Percentiles rank a stretch among this genome's conserved stretches.
Conservation (phyloP, 768 basidiomycete species). For the Mrakia blollopis region DNA sequence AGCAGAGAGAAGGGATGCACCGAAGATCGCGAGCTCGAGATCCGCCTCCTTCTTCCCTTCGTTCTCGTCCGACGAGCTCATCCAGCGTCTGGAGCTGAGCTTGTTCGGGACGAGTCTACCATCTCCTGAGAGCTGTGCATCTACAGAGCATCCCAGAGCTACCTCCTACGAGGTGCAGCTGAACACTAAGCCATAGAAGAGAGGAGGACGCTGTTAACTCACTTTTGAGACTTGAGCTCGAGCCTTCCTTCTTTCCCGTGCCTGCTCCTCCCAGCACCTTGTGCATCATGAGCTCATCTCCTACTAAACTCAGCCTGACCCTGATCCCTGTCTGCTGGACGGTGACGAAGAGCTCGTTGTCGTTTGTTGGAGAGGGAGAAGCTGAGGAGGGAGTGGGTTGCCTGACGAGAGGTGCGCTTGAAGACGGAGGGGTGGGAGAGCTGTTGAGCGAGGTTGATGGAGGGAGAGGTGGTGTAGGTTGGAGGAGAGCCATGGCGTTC, state of each 20-base stretch:
- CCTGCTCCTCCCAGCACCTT: neutral
- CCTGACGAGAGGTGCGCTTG: too few species aligned
- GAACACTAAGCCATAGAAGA: too few species aligned
- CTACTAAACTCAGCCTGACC: neutral
- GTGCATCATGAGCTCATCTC: neutral
- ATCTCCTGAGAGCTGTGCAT: too few species aligned
- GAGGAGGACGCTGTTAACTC: too few species aligned
- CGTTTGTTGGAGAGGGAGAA: neutral
- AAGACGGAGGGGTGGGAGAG: neutral
- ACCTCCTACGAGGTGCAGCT: neutral
- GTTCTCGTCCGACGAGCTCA: too few species aligned
- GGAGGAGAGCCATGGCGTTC: neutral
- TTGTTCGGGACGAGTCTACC: too few species aligned
- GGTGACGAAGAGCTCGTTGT: neutral
- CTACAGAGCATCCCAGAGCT: neutral
- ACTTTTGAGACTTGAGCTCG: neutral
- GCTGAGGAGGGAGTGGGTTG: too few species aligned
- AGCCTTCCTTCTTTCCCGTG: neutral
- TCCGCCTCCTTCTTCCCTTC: too few species aligned
- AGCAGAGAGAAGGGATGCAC: neutral
- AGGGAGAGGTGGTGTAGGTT: neutral
- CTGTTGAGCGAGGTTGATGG: neutral
- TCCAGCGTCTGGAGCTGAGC: too few species aligned
- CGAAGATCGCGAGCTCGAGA: too few species aligned
- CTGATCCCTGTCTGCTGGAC: slow-evolving; percentile 3